phyloP scores from a whole-genome alignment of 306 rosid species.

The Trichosanthes truncata region DNA sequence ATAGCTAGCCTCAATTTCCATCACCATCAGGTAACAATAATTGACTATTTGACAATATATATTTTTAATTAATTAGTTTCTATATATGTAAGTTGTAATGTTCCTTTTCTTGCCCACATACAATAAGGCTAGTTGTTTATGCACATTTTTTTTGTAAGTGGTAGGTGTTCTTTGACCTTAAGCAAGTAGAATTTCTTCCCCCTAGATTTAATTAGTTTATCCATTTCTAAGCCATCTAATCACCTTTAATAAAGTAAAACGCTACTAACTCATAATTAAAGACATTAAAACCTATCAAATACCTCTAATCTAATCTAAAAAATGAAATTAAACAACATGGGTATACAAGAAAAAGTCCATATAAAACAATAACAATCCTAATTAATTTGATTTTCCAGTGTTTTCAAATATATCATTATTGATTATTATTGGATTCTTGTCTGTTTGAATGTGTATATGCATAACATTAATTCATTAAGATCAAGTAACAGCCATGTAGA shows the following conservation, averaged over 20 bases:
- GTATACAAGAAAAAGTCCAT: background rate
- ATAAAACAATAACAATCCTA: background rate
- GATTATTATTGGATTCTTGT: background rate
- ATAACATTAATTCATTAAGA: background rate
- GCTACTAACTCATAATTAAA: background rate
- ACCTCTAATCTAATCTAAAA: background rate
- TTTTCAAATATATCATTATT: background rate
- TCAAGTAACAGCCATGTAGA: background rate
- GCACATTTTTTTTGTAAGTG: background rate
- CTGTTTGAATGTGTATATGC: background rate
- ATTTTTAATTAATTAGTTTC: background rate
- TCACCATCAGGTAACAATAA: background rate
- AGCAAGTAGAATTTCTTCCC: background rate
- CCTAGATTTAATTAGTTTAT: background rate
- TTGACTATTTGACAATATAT: background rate
- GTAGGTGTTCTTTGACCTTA: slow-evolving; percentile 12
- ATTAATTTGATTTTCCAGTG: background rate
- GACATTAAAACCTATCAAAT: background rate
- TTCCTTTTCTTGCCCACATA: background rate
- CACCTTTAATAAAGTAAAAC: slow-evolving; percentile 2
- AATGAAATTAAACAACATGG: background rate
- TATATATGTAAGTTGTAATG: background rate
- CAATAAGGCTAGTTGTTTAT: background rate
- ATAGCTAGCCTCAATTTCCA: background rate
- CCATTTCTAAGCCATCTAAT: background rate